Evolutionary conservation across 2,329 filamentous ascomycete species (phyloP).

Genomic region (Colletotrichum aenigma): DNA sequence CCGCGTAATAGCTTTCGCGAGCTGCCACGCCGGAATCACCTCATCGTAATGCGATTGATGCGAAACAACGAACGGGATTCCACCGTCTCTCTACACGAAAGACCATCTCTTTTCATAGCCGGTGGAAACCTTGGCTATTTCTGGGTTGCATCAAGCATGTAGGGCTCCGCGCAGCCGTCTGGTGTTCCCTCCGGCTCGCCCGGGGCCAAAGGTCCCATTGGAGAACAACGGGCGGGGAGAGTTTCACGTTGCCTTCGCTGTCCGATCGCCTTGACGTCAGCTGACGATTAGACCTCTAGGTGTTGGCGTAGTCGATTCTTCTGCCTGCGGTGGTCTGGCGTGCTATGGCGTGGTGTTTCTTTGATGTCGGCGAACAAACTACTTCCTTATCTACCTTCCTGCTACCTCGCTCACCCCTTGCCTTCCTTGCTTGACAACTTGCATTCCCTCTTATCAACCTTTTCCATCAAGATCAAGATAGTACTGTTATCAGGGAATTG

Average conservation of each 20-base stretch:
- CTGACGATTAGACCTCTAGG: constrained; percentile 2
- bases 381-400: not conserved
- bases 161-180: not conserved
- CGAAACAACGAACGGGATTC: not conserved
- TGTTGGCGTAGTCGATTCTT: not conserved
- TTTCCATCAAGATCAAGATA: not conserved
- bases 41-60: constrained; percentile 1
- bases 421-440: accelerated
- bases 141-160: not conserved
- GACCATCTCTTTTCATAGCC: not conserved
- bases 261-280: constrained; percentile 22
- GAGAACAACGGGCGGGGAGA: not conserved
- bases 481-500: not conserved
- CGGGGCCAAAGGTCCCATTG: not conserved
- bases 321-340: not conserved
- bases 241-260: constrained; percentile 13
- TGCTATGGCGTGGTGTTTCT: not conserved
- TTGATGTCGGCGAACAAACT: not conserved
- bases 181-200: not conserved
- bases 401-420: not conserved
- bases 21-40: constrained; percentile 1
- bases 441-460: not conserved
- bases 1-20: not conserved
- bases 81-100: not conserved
- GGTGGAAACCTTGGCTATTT: not conserved